Evolutionary conservation across 2,329 filamentous ascomycete species (phyloP), one percentile per base, ranked within the genome.

Genomic region (Beauveria sp.): DNA sequence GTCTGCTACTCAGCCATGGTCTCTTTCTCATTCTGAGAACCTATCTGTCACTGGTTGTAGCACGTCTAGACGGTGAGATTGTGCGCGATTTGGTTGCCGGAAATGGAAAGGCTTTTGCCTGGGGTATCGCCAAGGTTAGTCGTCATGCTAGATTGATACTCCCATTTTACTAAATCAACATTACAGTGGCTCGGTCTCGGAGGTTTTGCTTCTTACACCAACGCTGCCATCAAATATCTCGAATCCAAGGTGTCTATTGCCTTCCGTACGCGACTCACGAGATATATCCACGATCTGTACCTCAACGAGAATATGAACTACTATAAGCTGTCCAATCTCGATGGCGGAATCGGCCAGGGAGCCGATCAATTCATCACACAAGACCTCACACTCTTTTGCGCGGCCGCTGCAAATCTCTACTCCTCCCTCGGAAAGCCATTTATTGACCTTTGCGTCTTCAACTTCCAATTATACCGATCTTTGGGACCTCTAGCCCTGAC

Each of bases 201-300:
- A 47, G 91, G 90, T 2, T 87, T 98, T 65, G 93, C 93, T 9
- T 96, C 93, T 0, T 99, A 99, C 71, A 97, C 93, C 56, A 99
- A 99, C 74, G 92, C 93, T 60, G 97, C 96, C 89, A 99, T 99
- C 80, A 98, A 98, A 75, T 99, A 90, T 76, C 82, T 99, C 65
- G 93, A 99, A 75, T 93, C 91, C 56, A 99, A 99, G 78, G 92
- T 99, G 59, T 96, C 93, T 7, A 99, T 99, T 66, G 93, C 96
- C 40, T 99, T 99, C 81, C 87, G 95, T 47, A 99, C 95, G 5
- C 86, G 95, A 12, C 81, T 99, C 16, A 99, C 95, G 2, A 82
- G 95, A 67, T 99, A 99, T 73, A 96, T 99, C 59, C 95, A 99
- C 74, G 95, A 99, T 70, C 78, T 99, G 9, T 99, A 99, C 70